A percentile compares a stretch with the other conserved stretches of the same genome.
phyloP scores from a whole-genome alignment of 140 eudicot genomes.

The Flaveria floridana region DNA sequence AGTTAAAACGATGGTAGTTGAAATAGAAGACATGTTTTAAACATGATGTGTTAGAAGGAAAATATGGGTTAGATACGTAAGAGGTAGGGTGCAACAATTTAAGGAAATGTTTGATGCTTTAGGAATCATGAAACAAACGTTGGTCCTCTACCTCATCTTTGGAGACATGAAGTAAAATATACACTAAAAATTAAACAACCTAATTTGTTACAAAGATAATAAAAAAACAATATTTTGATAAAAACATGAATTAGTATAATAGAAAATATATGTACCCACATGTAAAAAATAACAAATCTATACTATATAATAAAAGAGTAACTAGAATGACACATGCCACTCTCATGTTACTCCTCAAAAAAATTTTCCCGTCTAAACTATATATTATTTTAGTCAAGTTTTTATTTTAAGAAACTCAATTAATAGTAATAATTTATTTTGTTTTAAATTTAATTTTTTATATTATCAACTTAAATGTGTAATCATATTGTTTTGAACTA shows the following conservation, averaged over 20 bases:
- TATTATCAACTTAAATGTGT: too few relatives aligned
- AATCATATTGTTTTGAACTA: too few relatives aligned
- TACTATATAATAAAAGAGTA: too few relatives aligned
- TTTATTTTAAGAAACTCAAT: too few relatives aligned
- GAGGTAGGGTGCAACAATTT: constrained; percentile 19
- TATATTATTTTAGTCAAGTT: too few relatives aligned
- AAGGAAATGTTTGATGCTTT: constrained; percentile 24
- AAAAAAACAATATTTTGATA: neutral
- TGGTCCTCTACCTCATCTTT: constrained; percentile 31
- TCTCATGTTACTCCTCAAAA: too few relatives aligned
- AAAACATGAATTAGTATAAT: neutral
- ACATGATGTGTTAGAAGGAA: constrained; percentile 25
- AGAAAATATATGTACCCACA: too few relatives aligned
- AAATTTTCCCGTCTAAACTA: too few relatives aligned
- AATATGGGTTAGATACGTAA: constrained; percentile 29
- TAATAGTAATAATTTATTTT: too few relatives aligned
- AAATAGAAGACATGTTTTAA: constrained; percentile 28
- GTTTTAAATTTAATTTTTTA: too few relatives aligned
- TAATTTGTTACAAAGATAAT: neutral
- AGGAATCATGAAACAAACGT: constrained; percentile 37
- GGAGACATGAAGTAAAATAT: constrained; percentile 25
- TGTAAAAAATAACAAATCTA: too few relatives aligned
- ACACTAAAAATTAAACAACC: constrained; percentile 27
- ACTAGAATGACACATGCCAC: too few relatives aligned
- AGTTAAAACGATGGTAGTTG: constrained; percentile 7